Evolutionary conservation across 1,284 basidiomycete genomes (phyloP), one percentile per base, ranked within the genome.

Genomic region (Malassezia sp.): DNA sequence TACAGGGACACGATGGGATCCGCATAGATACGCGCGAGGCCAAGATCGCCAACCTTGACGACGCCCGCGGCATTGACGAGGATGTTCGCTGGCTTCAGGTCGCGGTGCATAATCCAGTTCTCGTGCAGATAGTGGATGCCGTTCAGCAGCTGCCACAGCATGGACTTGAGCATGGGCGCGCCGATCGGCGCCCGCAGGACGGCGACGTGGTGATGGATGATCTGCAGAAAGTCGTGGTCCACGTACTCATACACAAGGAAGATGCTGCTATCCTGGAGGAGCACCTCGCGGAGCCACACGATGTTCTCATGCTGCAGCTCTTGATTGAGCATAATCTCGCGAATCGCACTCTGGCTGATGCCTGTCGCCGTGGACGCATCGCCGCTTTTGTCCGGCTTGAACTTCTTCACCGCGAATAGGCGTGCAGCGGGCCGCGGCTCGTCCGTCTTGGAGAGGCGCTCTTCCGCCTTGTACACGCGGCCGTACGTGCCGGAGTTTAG

Each of bases 51-150:
- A 40, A 99, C 96, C 73, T 97, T 97, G 66, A 99, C 90, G 14
- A 88, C 79, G 0, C 93, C 93, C 10, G 72, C 66, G 4, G 82
- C 80, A 11, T 83, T 95, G 43, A 99, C 87, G 42, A 97, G 83
- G 69, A 99, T 96, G 67, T 99, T 99, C 20, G 93, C 93, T 0
- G 93, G 93, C 72, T 99, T 99, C 53, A 99, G 79, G 71, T 99
- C 93, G 84, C 70, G 85, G 67, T 96, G 90, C 40, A 97, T 79
- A 63, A 95, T 87, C 73, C 93, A 91, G 53, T 82, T 83, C 15
- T 86, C 83, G 72, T 99, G 93, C 7, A 97, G 81, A 71, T 95
- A 97, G 43, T 89, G 76, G 8, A 96, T 80, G 7, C 91, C 91
- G 63, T 90, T 90, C 48, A 95, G 75, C n/a, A 99, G 82, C 70